Conservation (phyloP, 2,329 filamentous ascomycete species). For the Ophiosphaerella narmari region DNA sequence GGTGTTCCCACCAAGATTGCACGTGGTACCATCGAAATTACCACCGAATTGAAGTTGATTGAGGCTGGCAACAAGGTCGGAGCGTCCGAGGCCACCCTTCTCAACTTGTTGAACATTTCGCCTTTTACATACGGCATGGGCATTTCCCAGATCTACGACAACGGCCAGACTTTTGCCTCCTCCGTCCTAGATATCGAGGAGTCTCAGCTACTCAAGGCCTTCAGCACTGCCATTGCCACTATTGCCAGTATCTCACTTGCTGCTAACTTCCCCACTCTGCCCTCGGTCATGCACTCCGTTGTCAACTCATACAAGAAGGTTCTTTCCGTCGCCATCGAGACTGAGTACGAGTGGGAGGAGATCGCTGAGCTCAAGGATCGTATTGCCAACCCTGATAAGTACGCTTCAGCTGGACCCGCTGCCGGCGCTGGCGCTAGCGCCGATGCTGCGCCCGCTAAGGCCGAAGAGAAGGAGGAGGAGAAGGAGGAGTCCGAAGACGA, state of each 20-base stretch:
- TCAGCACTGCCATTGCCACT: constrained; percentile 80
- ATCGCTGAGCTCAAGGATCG: constrained; percentile 99
- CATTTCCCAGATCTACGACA: constrained; percentile 94
- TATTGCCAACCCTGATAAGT: constrained; percentile 97
- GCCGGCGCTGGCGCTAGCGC: constrained; percentile 59
- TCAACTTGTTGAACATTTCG: constrained; percentile 99
- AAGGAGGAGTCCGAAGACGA: constrained; percentile 62
- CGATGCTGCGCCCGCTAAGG: constrained; percentile 49
- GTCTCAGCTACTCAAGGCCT: constrained; percentile 85
- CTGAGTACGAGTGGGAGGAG: constrained; percentile 91
- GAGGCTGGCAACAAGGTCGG: constrained; percentile 93
- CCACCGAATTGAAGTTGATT: constrained; percentile 94
- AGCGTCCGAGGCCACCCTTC: constrained; percentile 95
- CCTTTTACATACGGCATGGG: constrained; percentile 82
- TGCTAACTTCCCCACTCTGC: constrained; percentile 91
- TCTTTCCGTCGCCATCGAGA: constrained; percentile 85
- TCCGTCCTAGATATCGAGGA: constrained; percentile 91
- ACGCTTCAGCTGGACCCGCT: constrained; percentile 79
- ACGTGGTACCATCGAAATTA: constrained; percentile 99
- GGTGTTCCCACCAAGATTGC: constrained; percentile 99
- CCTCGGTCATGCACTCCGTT: constrained; percentile 93
- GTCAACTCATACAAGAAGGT: constrained; percentile 99
- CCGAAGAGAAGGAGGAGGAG: constrained; percentile 60
- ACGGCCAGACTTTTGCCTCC: constrained; percentile 88
- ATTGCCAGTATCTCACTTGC: constrained; percentile 92